Conservation (phyloP, 2,329 filamentous ascomycete genomes). For the Fusarium floridanum region DNA sequence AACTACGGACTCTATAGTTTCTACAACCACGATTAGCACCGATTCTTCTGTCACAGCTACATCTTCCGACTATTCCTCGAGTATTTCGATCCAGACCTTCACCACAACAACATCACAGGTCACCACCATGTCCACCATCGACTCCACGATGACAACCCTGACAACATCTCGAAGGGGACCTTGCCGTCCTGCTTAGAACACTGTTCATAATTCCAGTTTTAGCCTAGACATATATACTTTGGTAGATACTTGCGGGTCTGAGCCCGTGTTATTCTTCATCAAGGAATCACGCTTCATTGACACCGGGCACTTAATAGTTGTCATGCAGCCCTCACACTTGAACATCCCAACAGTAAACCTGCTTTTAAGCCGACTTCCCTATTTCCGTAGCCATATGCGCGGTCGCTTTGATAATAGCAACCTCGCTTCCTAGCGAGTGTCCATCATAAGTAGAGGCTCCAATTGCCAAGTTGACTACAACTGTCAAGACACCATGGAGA, state of each 20-base stretch:
- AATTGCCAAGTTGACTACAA: slow-evolving; percentile 3
- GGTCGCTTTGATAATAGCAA: neutral
- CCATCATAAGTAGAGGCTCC: neutral
- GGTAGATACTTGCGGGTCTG: neutral
- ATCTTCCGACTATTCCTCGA: neutral
- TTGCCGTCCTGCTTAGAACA: neutral
- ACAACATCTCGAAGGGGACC: neutral
- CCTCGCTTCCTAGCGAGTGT: neutral
- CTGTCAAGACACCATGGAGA: slow-evolving; percentile 1
- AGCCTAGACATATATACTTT: neutral
- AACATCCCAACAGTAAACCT: neutral
- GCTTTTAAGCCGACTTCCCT: neutral
- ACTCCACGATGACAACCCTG: neutral
- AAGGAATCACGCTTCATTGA: no score
- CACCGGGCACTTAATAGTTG: no score
- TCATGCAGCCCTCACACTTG: no score
- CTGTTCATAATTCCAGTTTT: neutral
- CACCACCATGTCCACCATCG: neutral
- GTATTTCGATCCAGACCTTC: neutral
- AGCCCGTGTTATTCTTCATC: neutral
- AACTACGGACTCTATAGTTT: neutral
- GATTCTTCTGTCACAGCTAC: neutral
- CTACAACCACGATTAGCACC: neutral
- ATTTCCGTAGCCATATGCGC: slow-evolving; percentile 2
- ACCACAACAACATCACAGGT: neutral